Evolutionary conservation across 73 alveolate genomes (phyloP).

Genomic region (Paramecium octaurelia): DNA sequence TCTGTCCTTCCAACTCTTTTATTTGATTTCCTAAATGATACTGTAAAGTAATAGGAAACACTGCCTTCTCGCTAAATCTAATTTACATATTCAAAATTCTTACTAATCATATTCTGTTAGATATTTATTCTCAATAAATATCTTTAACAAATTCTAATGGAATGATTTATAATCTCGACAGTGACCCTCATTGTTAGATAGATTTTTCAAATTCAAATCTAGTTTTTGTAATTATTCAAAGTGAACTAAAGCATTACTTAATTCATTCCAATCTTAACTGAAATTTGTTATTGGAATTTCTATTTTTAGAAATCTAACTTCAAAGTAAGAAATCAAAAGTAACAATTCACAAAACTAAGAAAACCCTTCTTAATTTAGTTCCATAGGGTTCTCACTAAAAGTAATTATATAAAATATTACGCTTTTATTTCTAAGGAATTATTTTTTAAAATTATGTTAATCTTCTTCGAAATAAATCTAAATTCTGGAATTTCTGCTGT

Average conservation of each 20-base stretch:
- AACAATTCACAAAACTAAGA: background rate
- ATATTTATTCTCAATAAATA: background rate
- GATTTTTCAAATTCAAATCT: background rate
- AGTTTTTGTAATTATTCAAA: background rate
- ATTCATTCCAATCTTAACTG: background rate
- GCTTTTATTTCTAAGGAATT: background rate
- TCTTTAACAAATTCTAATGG: background rate
- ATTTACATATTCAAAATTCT: background rate
- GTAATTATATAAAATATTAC: background rate
- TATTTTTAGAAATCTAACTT: background rate
- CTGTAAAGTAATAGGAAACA: background rate
- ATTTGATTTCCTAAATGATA: background rate
- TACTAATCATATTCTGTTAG: background rate
- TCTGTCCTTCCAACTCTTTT: background rate
- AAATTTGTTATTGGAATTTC: background rate
- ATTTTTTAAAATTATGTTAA: background rate
- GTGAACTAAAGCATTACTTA: background rate
- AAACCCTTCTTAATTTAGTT: background rate
- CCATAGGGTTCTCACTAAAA: background rate
- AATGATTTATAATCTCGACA: background rate
- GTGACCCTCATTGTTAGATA: background rate
- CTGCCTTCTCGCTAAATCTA: background rate
- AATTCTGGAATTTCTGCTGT: background rate
- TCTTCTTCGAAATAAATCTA: background rate
- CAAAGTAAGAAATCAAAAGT: background rate